Evolutionary conservation across 345 rosid species (phyloP).

Genomic region (Eucalyptus cladocalyx): DNA sequence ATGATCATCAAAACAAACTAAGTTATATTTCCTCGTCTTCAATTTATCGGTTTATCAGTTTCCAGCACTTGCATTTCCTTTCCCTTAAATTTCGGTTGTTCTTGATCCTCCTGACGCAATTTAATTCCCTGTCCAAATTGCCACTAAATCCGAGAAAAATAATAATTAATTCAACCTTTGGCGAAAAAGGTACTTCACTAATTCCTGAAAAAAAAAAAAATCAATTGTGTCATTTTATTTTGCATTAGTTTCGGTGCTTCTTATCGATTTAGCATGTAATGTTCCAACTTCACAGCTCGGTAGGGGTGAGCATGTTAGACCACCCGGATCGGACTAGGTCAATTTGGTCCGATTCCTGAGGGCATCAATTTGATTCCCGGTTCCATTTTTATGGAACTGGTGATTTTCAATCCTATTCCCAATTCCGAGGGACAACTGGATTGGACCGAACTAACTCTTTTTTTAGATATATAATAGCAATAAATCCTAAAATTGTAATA

Average conservation of each 20-base stretch:
- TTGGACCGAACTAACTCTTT: too few relatives aligned
- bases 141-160: neutral
- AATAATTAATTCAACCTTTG: neutral
- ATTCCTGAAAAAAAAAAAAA: neutral
- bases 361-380: rapidly evolving
- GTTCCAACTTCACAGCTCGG: neutral
- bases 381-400: too few relatives aligned
- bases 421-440: too few relatives aligned
- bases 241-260: neutral
- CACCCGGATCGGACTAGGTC: rapidly evolving
- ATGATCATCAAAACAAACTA: neutral
- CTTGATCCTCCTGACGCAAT: neutral
- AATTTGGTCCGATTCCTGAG: too few relatives aligned
- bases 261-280: neutral
- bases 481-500: too few relatives aligned
- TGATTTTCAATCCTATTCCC: too few relatives aligned
- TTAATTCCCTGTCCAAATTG: neutral
- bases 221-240: neutral
- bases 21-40: neutral
- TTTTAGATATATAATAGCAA: too few relatives aligned
- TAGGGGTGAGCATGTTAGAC: too few relatives aligned
- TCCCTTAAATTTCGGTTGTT: neutral
- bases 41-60: neutral
- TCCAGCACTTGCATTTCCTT: too few relatives aligned
- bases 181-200: neutral